Base-by-base conservation (phyloP, 139 green algal genomes). In the Nannochloris sp. region DNA sequence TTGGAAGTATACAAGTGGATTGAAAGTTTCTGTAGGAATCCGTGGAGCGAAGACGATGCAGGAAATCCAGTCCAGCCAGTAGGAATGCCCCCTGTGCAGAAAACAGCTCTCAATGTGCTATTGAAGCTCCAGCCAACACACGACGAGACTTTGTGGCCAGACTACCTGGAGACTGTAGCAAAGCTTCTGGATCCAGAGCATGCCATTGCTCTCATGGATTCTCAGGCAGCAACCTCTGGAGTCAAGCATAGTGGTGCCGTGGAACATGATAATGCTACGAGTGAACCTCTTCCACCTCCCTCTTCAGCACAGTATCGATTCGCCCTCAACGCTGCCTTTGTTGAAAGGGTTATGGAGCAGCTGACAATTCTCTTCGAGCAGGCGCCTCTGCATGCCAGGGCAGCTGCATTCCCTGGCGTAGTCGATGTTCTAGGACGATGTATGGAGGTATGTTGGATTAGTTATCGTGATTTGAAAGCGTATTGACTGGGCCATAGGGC, bases 21-120 rank as follows among this genome's bases (percentile, higher is more conserved):
- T 21, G 78, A 88, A 31, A 70, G 71, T 34, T 78, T 95, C 11
- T 79, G 74, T 2, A 62, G 79, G 6, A 78, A 87, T 61, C 88
- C 88, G 0, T 68, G 74, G 9, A 77, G 73, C 5, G 44, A 75
- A 10, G 80, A 85, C 25, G 88, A 95, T 25, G 54, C 53, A 4
- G 48, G 57, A 10, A 73, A 69, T 59, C 55, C 25, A 57, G 64
- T 63, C 3, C 59, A 64, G 23, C 19, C 64, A 23, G 63, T 73
- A 11, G 70, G 61, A 11, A 61, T 73, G 58, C 83, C 83, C 2
- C 82, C 82, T 2, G 78, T 94, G 3, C 87, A 94, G 65, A 85
- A 84, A 59, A 73, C 76, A 1, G 82, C 75, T n/a, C 63, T 94
- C 43, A 61, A 57, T 0, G 55, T 89, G n/a, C 75, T 88, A 5